Base-by-base conservation (phyloP, 2,329 filamentous ascomycete species). In the Amesomyces nigricolor region DNA sequence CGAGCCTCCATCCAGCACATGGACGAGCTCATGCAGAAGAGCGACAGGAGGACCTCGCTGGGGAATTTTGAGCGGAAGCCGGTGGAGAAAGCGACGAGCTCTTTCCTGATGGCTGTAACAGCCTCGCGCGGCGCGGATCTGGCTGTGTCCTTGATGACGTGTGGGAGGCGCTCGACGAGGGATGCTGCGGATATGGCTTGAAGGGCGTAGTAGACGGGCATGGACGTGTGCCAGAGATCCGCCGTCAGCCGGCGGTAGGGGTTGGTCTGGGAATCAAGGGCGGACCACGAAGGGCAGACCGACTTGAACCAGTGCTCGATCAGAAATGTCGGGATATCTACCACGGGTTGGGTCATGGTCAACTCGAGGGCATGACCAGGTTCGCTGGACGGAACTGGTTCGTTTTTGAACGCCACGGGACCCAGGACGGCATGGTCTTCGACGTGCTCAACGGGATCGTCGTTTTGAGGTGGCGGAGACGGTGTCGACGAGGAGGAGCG, bases 241-340 rank as follows among this genome's bases (percentile, higher is more conserved):
- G 56, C 59, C 7, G 63, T 64, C 47, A 67, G 49, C 29, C 50
- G 57, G 26, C 65, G 63, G 43, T 64, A 66, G 0, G 64, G 65
- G 51, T 67, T 67, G 13, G 55, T 32, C 5, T 58, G 52, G 2
- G 64, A 66, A 54, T 67, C 65, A 51, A 60, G 63, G 2, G 65
- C 64, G 5, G 64, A 66, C 65, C 65, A 67, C 16, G 61, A 62
- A 5, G 56, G 17, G 54, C 65, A 67, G 19, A 67, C 65, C 1
- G 64, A 64, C 29, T 66, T 64, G 51, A 67, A 67, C 65, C 65
- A 67, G 56, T 66, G 65, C 42, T 67, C 62, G 46, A 67, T 64
- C 42, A 67, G 53, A 13, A 66, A 64, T 0, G 63, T 64, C 4
- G 64, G 64, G 13, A 66, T 62, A 38, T 67, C 58, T 3, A 66